phyloP scores from a whole-genome alignment of 1,284 basidiomycete species.

The Cutaneotrichosporon curvatum region DNA sequence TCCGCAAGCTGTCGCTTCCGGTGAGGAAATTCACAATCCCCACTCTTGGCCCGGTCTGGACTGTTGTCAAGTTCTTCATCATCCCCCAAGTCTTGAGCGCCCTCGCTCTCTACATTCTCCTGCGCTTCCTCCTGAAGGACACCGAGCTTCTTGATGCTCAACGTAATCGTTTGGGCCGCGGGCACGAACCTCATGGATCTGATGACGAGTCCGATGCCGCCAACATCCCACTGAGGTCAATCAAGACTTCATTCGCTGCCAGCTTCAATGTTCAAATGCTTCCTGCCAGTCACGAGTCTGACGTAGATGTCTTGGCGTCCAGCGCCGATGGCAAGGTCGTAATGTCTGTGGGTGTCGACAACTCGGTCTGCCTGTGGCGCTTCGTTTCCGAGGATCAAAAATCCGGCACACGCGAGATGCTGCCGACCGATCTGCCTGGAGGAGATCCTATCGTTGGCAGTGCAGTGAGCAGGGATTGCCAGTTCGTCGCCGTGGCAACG shows the following conservation, averaged over 20 bases:
- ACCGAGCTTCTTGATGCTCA: constrained; percentile 84
- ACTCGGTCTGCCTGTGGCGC: constrained; percentile 45
- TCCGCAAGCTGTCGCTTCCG: constrained; percentile 33
- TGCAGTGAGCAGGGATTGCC: constrained; percentile 12
- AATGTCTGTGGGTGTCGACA: constrained; percentile 66
- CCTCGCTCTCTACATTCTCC: constrained; percentile 63
- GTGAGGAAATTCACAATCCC: constrained; percentile 36
- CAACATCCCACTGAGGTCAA: neutral
- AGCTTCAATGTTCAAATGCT: constrained; percentile 56
- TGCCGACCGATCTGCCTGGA: constrained; percentile 9
- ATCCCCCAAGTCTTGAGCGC: constrained; percentile 77
- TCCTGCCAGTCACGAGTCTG: constrained; percentile 66
- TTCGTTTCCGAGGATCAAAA: constrained; percentile 16
- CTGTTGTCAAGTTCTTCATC: constrained; percentile 73
- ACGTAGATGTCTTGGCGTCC: constrained; percentile 70
- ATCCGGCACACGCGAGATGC: constrained; percentile 27
- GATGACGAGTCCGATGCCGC: constrained; percentile 14
- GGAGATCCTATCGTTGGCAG: constrained; percentile 24
- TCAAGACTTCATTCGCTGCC: neutral
- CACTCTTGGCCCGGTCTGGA: constrained; percentile 52
- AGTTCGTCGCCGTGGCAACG: constrained; percentile 11
- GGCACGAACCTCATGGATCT: constrained; percentile 10
- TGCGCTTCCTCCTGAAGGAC: constrained; percentile 86
- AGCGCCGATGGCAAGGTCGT: constrained; percentile 60
- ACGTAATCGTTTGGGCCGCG: constrained; percentile 50